A percentile compares a stretch with the other conserved stretches of the same genome.
Evolutionary conservation across 306 rosid genomes (phyloP).

Genomic region (Prinsepia uniflora): DNA sequence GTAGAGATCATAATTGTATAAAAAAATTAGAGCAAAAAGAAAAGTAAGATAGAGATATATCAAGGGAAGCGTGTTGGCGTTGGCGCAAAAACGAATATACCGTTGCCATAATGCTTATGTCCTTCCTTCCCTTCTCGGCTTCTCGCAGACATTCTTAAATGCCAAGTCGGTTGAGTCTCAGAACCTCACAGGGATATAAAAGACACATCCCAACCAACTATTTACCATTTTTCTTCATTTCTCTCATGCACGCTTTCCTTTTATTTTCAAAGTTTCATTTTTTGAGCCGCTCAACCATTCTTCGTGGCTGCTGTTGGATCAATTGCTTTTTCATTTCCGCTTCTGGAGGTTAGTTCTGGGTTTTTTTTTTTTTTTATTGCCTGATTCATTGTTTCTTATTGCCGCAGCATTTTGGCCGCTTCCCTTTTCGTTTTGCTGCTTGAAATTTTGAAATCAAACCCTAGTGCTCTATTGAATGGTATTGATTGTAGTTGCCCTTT

Average conservation of each 20-base stretch:
- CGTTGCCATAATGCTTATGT: conserved; percentile 5
- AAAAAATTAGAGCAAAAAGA: no score
- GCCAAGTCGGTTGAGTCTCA: conserved; percentile 24
- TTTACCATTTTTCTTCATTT: background rate
- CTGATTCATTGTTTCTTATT: conserved; percentile 3
- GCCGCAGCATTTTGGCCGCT: background rate
- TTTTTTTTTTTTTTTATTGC: background rate
- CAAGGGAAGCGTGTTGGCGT: no score
- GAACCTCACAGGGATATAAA: background rate
- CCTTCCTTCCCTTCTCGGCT: conserved; percentile 10
- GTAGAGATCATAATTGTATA: no score
- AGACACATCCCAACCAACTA: background rate
- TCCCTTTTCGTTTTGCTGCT: background rate
- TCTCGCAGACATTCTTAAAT: conserved; percentile 45
- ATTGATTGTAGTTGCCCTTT: background rate
- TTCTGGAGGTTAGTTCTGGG: background rate
- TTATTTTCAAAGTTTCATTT: background rate
- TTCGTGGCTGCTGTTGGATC: conserved; percentile 3
- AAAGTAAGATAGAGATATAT: no score
- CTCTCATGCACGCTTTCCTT: background rate
- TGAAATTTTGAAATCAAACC: conserved; percentile 1
- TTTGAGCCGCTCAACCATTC: background rate
- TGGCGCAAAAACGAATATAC: conserved; percentile 19
- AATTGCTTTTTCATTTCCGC: conserved; percentile 9
- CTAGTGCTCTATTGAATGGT: background rate